Conservation (phyloP, 495 filamentous ascomycete species). For the Neurospora tetraspora region DNA sequence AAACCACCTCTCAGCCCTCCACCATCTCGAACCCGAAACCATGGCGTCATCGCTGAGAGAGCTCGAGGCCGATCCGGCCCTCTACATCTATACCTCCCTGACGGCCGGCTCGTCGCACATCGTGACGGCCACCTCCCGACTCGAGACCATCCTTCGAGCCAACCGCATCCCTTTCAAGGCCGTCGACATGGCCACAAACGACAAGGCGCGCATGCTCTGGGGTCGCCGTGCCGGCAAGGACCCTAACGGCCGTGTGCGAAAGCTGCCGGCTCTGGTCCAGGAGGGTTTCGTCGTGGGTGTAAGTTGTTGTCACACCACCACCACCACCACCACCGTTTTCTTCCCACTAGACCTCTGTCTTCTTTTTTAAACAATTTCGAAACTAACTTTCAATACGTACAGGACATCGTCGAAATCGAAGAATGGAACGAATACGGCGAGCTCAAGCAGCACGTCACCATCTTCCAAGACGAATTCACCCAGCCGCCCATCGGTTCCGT, state of each 20-base stretch:
- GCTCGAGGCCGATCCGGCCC: conserved; percentile 50
- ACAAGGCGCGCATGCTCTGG: conserved; percentile 85
- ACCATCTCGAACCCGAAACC: neutral
- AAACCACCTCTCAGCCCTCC: neutral
- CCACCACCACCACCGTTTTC: neutral
- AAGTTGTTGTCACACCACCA: conserved; percentile 27
- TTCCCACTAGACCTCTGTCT: neutral
- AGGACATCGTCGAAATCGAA: conserved; percentile 91
- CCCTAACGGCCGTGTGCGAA: conserved; percentile 52
- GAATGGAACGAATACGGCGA: conserved; percentile 99
- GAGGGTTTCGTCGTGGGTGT: conserved; percentile 80
- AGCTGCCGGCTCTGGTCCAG: conserved; percentile 83
- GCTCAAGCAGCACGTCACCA: conserved; percentile 69
- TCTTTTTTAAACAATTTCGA: neutral
- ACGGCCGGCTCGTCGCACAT: conserved; percentile 96
- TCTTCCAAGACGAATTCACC: conserved; percentile 45
- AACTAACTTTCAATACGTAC: neutral
- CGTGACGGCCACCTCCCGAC: conserved; percentile 85
- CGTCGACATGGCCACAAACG: conserved; percentile 86
- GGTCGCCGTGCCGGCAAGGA: conserved; percentile 62
- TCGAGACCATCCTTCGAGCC: conserved; percentile 93
- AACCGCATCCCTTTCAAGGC: conserved; percentile 89
- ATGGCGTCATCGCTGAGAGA: neutral
- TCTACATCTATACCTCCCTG: conserved; percentile 90
- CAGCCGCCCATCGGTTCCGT: conserved; percentile 30